phyloP scores from a whole-genome alignment of 192 early-diverging fungal genomes.

The Glomus cerebriforme region DNA sequence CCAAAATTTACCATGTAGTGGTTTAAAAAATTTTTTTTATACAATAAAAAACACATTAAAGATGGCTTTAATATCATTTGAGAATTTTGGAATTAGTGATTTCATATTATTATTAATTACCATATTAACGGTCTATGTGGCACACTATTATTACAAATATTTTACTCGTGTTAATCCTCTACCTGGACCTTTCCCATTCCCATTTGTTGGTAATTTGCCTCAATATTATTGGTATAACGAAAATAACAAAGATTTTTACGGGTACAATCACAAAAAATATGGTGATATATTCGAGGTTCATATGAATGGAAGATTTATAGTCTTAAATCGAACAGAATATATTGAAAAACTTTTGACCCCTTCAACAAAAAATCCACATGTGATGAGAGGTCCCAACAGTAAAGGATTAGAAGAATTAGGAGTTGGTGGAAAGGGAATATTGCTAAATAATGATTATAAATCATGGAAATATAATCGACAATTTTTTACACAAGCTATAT shows the following conservation, averaged over 20 bases:
- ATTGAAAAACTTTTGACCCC: constrained; percentile 8
- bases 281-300: constrained; percentile 20
- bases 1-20: no score
- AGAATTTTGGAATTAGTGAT: no score
- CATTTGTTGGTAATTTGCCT: no score
- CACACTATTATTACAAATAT: no score
- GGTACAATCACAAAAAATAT: not conserved
- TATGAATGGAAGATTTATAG: not conserved
- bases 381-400: not conserved
- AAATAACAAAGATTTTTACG: not conserved
- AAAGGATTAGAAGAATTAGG: not conserved
- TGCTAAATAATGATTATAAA: not conserved
- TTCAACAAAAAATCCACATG: not conserved
- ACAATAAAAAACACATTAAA: no score
- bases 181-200: no score
- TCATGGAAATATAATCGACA: constrained; percentile 12
- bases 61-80: no score
- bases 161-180: no score
- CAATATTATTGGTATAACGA: not conserved
- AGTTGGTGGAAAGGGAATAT: not conserved
- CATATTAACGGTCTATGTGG: no score
- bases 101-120: no score
- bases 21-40: no score
- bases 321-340: not conserved
- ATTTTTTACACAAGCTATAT: constrained; percentile 12